Conservation (phyloP, 169 alveolate species). For the Plasmodium vinckei region DNA sequence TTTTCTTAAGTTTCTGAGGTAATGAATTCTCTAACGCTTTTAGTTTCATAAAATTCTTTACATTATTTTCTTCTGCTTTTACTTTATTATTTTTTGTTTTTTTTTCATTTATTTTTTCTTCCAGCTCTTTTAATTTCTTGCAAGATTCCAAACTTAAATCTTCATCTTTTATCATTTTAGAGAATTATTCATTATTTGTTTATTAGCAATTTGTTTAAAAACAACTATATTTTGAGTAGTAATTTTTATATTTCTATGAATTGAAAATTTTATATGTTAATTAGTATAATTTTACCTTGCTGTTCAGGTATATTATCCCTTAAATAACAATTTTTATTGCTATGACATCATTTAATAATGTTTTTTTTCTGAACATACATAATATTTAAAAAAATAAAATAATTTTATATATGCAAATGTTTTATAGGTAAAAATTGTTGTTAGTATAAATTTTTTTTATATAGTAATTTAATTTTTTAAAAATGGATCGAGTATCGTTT, state of each 20-base stretch:
- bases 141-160: constrained; percentile 59
- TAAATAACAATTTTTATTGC: not conserved
- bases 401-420: not conserved
- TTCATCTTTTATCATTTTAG: constrained; percentile 63
- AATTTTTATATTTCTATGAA: not conserved
- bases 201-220: not conserved
- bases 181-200: not conserved
- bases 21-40: constrained; percentile 54
- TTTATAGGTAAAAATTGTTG: too few species aligned
- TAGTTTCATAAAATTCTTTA: constrained; percentile 35
- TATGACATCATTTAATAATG: not conserved
- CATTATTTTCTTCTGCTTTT: constrained; percentile 35
- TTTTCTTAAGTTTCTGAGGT: constrained; percentile 59
- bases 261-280: not conserved
- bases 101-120: constrained; percentile 64
- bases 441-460: too few species aligned
- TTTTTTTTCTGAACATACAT: not conserved
- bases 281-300: not conserved
- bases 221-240: not conserved
- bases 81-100: constrained; percentile 15
- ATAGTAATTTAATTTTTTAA: too few species aligned
- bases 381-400: not conserved
- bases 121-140: constrained; percentile 53
- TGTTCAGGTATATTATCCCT: constrained; percentile 9
- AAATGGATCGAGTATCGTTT: too few species aligned